A percentile compares a stretch with the other conserved stretches of the same genome.
These are phyloP conservation scores for Tetrahymena elliotti DNA, from an alignment of 73 alveolate genomes.

Conservation along the genomic window DNA sequence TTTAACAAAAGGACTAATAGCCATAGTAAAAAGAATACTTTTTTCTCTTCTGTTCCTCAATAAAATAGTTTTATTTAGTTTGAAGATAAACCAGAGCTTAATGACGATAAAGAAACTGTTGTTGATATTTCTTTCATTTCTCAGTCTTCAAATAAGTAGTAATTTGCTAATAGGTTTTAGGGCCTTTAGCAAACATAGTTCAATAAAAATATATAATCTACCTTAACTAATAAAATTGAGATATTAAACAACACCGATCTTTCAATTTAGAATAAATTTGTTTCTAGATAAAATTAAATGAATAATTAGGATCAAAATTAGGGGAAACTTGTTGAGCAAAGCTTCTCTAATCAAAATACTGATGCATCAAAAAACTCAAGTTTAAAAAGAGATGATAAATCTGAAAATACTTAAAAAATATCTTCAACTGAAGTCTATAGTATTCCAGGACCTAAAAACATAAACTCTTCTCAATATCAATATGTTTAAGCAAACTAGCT, in stretches of 20 bases:
- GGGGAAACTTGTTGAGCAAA: not conserved
- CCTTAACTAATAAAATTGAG: not conserved
- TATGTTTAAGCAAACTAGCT: not conserved
- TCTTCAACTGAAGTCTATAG: not conserved
- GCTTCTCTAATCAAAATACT: not conserved
- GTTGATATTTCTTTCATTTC: not conserved
- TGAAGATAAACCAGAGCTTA: not conserved
- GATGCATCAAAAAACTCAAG: not conserved
- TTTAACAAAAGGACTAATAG: not conserved
- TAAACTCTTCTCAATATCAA: not conserved
- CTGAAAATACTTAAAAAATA: not conserved
- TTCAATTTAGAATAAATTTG: not conserved
- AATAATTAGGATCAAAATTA: not conserved
- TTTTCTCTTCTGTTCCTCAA: not conserved
- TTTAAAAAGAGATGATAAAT: not conserved
- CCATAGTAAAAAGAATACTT: not conserved
- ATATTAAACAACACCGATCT: not conserved
- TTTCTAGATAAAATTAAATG: not conserved
- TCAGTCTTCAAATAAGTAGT: not conserved
- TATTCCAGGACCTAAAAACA: not conserved
- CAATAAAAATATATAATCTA: not conserved
- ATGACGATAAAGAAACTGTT: not conserved
- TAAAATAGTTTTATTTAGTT: not conserved
- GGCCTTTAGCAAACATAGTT: not conserved
- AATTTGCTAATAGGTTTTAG: not conserved